Conservation (phyloP, 192 early-diverging fungal genomes). For the Backusella sp. region DNA sequence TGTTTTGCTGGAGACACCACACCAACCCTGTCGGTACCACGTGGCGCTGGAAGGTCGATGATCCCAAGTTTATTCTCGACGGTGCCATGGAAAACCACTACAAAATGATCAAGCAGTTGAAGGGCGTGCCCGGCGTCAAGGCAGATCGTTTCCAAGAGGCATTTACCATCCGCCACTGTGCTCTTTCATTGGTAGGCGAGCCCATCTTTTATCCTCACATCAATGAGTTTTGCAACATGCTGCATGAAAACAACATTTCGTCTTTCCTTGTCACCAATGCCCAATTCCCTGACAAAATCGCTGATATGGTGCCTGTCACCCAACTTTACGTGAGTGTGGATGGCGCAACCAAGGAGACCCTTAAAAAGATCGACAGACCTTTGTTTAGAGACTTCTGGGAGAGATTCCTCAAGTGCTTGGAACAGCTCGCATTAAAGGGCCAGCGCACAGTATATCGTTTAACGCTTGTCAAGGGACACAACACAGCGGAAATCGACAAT, state of each 20-base stretch:
- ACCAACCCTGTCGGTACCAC: conserved; percentile 70
- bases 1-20: conserved; percentile 70
- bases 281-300: conserved; percentile 69
- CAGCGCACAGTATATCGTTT: conserved; percentile 75
- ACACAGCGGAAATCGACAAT: conserved; percentile 62
- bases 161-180: conserved; percentile 60
- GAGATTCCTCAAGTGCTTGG: conserved; percentile 63
- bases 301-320: conserved; percentile 61
- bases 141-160: conserved; percentile 75
- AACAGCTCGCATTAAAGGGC: conserved; percentile 61
- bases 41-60: conserved; percentile 73
- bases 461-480: conserved; percentile 72
- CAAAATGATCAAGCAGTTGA: conserved; percentile 73
- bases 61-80: conserved; percentile 62
- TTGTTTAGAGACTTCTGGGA: conserved; percentile 80
- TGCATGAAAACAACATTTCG: conserved; percentile 65
- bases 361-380: conserved; percentile 76
- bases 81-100: conserved; percentile 71
- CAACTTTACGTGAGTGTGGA: conserved; percentile 76
- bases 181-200: conserved; percentile 69
- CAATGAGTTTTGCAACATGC: conserved; percentile 68
- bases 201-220: conserved; percentile 71
- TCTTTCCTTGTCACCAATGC: conserved; percentile 78
- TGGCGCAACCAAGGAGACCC: conserved; percentile 70
- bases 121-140: conserved; percentile 73